Conservation (phyloP, 192 early-diverging fungal species). For the Chytriomyces sp. region DNA sequence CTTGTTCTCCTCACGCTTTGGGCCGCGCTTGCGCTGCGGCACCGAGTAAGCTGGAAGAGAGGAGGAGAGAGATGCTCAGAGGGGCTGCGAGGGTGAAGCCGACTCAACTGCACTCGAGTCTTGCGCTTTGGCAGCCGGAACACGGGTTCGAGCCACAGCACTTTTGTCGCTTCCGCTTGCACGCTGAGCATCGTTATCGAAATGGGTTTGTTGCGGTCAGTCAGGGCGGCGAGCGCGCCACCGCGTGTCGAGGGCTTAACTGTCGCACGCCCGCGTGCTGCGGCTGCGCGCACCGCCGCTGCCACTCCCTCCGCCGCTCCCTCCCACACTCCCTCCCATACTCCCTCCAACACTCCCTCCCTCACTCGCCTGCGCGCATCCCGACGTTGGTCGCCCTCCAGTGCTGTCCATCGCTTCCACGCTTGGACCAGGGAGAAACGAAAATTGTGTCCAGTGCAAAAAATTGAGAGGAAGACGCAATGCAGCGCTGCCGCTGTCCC, state of each 20-base stretch:
- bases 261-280: slow-evolving; percentile 14
- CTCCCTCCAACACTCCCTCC: too few species aligned
- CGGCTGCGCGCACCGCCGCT: slow-evolving; percentile 1
- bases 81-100: neutral
- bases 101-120: slow-evolving; percentile 8
- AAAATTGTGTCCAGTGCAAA: neutral
- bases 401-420: too few species aligned
- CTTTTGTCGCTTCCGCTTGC: slow-evolving; percentile 29
- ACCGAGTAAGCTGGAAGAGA: slow-evolving; percentile 15
- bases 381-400: too few species aligned
- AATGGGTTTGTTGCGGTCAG: neutral
- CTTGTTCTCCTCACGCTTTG: slow-evolving; percentile 7
- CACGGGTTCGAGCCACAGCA: slow-evolving; percentile 23
- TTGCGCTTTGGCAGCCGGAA: neutral
- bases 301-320: too few species aligned
- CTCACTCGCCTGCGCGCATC: too few species aligned
- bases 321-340: too few species aligned
- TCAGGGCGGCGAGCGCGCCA: neutral
- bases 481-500: neutral
- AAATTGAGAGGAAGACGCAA: neutral
- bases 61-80: neutral
- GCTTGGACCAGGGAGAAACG: too few species aligned
- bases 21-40: slow-evolving; percentile 17
- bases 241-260: neutral
- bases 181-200: neutral